Base-by-base conservation (phyloP, 2,329 filamentous ascomycete species). In the Dothiorella sarmentorum region DNA sequence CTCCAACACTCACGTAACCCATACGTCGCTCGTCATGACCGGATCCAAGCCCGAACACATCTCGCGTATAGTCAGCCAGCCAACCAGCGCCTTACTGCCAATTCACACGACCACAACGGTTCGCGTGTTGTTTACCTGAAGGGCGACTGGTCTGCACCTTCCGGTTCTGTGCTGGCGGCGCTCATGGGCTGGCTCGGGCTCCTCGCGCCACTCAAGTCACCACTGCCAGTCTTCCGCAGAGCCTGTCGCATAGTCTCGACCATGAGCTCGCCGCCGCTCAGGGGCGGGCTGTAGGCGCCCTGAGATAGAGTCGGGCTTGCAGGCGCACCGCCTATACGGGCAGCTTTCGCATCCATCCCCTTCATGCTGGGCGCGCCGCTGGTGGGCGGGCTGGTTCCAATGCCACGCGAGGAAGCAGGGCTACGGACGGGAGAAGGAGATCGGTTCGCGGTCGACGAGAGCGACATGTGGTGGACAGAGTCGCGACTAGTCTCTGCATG, bases 221-320 rank as follows among this genome's bases (percentile, higher is more conserved):
- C 85, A 73, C 91, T 96, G 43, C 86, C 90, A 13, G 91, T 96
- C 72, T 90, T 87, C 69, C 89, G 82, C 68, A 97, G 78, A 15
- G 91, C 92, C 74, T 97, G 91, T 55, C 87, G 83, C 92, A 97
- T 96, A 3, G 92, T 97, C 78, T 97, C 91, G 63, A 97, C 89
- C 60, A 89, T 91, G 61, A 97, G 77, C 62, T 96, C 92, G 24
- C 85, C 83, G 44, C 79, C 81, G 61, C 78, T 77, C 49, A 79
- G 72, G 31, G 83, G 75, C 55, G 83, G 80, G 58, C 79, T 80
- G 62, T 80, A 79, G 9, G 79, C 74, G 43, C 82, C 80, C 24
- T 79, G 68, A 7, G 63, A 61, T 10, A 64, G 79, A 3, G 70
- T 64, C 17, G 87, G 88, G 69, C 88, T 91, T 31, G 69, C 84